These are phyloP conservation scores for Arthrobotrys sinensis DNA, from an alignment of 2,329 filamentous ascomycete genomes.

Conservation along the genomic window DNA sequence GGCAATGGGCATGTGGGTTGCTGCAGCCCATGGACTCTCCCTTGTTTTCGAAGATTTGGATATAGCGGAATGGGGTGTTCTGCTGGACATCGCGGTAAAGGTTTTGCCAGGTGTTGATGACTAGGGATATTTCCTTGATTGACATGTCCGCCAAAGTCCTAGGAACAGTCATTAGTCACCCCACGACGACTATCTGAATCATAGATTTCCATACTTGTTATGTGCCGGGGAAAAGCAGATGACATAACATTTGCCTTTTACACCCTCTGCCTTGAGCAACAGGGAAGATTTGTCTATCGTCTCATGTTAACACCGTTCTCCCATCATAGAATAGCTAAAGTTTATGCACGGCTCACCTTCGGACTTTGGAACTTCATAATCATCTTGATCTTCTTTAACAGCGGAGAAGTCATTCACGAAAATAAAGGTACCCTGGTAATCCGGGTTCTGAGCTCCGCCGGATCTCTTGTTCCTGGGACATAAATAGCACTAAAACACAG, in stretches of 20 bases:
- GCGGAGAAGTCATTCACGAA: conserved; percentile 99
- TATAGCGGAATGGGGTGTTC: conserved; percentile 85
- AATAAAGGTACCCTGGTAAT: conserved; percentile 88
- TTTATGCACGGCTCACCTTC: conserved; percentile 29
- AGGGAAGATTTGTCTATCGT: conserved; percentile 72
- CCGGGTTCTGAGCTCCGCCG: conserved; percentile 86
- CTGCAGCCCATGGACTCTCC: conserved; percentile 98
- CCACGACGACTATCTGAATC: not conserved
- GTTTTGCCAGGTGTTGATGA: conserved; percentile 90
- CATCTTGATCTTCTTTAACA: conserved; percentile 91
- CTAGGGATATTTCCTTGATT: conserved; percentile 81
- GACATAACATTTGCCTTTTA: conserved; percentile 97
- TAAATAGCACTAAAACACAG: conserved; percentile 80
- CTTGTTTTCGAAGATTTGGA: conserved; percentile 99
- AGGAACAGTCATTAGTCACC: conserved; percentile 9
- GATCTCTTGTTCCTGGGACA: conserved; percentile 93
- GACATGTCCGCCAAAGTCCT: conserved; percentile 89
- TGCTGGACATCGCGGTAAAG: conserved; percentile 86
- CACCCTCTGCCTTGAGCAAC: conserved; percentile 85
- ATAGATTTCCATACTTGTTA: conserved; percentile 72
- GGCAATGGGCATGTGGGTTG: conserved; percentile 96
- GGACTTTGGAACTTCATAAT: conserved; percentile 73
- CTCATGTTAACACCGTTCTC: conserved; percentile 2
- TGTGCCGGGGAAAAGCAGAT: conserved; percentile 93
- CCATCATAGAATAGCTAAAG: conserved; percentile 3